Evolutionary conservation across 345 rosid genomes (phyloP), one percentile per base, ranked within the genome.

Genomic region (Bruguiera sexangula): DNA sequence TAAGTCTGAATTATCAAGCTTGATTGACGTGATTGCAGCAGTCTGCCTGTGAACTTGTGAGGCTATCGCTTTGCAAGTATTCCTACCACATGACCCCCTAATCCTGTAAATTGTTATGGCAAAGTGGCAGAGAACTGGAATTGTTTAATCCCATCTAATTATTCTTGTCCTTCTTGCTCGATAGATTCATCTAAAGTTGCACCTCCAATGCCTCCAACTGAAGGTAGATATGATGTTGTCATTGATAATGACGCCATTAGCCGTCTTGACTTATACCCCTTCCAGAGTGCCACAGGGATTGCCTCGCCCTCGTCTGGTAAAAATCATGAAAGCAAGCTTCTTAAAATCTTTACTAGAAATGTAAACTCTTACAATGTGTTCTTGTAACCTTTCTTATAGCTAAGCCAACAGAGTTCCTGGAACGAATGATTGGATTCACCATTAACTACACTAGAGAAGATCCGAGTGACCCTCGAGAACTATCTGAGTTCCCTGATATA

Each of bases 181-280:
- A 67, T 87, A 88, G 94, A 85, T 70, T 67, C 88, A 31, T 39
- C 86, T 1, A 77, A 85, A 67, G 77, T 77, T 26, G 77, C 76
- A 46, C 89, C 96, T 66, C 90, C 94, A 54, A 80, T 89, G 94
- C 97, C 98, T 37, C 94, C 96, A 46, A 82, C 73, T 2, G 87
- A 79, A 39, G 97, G 91, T 27, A 75, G 97, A 62, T 82, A 77
- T 57, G 97, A 93, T 26, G 87, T 93, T 30, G 79, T 82, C 21
- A 82, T 93, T 24, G 84, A 93, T 60, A 87, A 84, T 62, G 86
- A 86, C 22, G 62, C 37, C 0, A 82, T 91, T 29, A 19, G 69
- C 59, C 57, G 74, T 54, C 92, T 93, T 6, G 97, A 93, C 82
- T 80, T 93, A 69, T 79, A 94, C 13, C 91, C 97, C 24, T 93